Evolutionary conservation across 2,329 filamentous ascomycete genomes (phyloP).

Genomic region (Drechslerella stenobrocha): DNA sequence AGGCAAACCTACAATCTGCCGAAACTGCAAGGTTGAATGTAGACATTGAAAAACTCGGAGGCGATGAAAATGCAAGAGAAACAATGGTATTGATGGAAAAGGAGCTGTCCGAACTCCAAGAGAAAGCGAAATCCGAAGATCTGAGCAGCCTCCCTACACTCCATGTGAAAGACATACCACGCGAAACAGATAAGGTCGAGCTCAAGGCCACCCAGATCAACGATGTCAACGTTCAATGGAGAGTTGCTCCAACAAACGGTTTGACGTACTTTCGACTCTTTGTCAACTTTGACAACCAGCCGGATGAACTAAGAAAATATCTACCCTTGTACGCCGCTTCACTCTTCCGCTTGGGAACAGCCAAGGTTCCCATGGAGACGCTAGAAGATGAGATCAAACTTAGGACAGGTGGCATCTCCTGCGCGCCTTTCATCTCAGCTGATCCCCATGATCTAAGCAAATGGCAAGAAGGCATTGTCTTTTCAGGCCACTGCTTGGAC

Average conservation of each 20-base stretch:
- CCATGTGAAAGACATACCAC: constrained; percentile 83
- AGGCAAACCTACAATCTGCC: constrained; percentile 72
- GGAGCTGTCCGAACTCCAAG: constrained; percentile 77
- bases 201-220: constrained; percentile 62
- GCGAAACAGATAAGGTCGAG: constrained; percentile 74
- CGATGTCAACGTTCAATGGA: constrained; percentile 78
- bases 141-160: constrained; percentile 85
- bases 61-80: constrained; percentile 70
- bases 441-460: constrained; percentile 71
- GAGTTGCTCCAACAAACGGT: constrained; percentile 89
- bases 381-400: constrained; percentile 94
- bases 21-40: constrained; percentile 73
- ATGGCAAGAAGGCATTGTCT: constrained; percentile 77
- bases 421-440: constrained; percentile 80
- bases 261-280: constrained; percentile 93
- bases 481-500: constrained; percentile 86
- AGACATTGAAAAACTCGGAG: constrained; percentile 74
- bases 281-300: constrained; percentile 75
- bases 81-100: constrained; percentile 77
- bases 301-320: constrained; percentile 79
- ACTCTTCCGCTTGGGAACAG: constrained; percentile 87
- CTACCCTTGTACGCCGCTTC: constrained; percentile 89
- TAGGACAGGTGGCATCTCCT: constrained; percentile 86
- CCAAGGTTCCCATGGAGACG: constrained; percentile 88
- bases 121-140: constrained; percentile 80